Base-by-base conservation (phyloP, 345 rosid species). In the Lenwebbia sp. region DNA sequence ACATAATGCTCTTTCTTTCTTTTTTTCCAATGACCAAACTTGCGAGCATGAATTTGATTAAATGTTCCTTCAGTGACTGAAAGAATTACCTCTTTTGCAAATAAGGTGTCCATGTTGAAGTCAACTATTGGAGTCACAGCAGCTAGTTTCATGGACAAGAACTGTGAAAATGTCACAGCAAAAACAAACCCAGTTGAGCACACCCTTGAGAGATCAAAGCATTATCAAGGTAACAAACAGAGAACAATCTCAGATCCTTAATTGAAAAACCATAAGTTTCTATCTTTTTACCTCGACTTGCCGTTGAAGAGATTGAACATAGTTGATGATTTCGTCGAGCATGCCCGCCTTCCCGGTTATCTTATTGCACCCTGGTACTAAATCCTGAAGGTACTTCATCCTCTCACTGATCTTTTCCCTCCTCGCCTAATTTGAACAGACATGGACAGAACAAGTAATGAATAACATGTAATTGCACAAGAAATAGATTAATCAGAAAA, bases 401-500 rank as follows among this genome's bases (percentile, higher is more conserved):
- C 96, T 93, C 83, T 95, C 94, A 84, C 95, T 95, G 87, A 95
- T 95, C 89, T 92, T 95, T 89, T 95, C 98, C 89, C 97, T 93
- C 87, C 99, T 94, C 84, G 92, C 96, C 99, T 97, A 82, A 85
- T 90, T 21, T n/a, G 85, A 41, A 52, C 54, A 41, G 51, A 30
- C 62, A 40, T 50, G 70, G 28, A 12, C 6, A 54, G 22, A 84
- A 47, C 23, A 21, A 33, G 10, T 15, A 41, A 53, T 86, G 26
- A 86, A 33, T 8, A n/a, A 54, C 60, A 54, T 1, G 82, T 22
- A 65, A 33, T 74, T 23, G 26, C 21, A 8, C 44, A 15, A 19
- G 14, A 60, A 44, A 49, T 17, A 60, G 22, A 37, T 14, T 11
- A 54, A 30, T 30, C 56, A 57, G 23, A 70, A 70, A 60, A 75